Evolutionary conservation across 2,329 filamentous ascomycete species (phyloP).

Genomic region (Elsinoe batatas): DNA sequence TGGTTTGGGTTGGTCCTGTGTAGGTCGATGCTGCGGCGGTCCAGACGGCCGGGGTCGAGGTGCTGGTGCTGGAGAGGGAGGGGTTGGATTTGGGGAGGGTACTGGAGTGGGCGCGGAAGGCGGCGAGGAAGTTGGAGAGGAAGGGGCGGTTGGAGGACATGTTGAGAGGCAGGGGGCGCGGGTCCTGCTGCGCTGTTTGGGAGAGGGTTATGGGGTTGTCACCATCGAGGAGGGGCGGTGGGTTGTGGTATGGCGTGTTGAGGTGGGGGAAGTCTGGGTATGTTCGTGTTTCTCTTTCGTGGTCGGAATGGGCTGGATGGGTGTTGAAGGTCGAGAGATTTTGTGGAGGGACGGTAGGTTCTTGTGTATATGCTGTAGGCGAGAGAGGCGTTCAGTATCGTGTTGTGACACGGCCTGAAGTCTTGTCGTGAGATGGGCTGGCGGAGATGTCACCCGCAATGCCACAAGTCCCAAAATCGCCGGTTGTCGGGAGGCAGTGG

Average conservation of each 20-base stretch:
- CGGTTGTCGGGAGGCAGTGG: neutral
- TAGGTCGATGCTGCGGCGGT: constrained; percentile 21
- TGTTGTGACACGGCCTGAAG: constrained; percentile 1
- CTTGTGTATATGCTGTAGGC: neutral
- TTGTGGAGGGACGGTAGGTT: neutral
- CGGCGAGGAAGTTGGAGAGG: constrained; percentile 57
- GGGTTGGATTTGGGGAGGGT: constrained; percentile 47
- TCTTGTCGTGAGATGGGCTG: neutral
- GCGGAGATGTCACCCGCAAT: constrained; percentile 4
- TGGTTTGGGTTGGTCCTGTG: constrained; percentile 19
- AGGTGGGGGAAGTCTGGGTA: neutral
- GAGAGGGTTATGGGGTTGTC: neutral
- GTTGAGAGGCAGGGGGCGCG: constrained; percentile 17
- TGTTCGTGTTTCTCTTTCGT: neutral
- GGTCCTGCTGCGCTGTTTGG: constrained; percentile 7
- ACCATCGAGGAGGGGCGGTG: neutral
- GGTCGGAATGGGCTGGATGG: neutral
- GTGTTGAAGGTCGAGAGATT: neutral
- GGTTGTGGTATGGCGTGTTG: neutral
- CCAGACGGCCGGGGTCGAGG: constrained; percentile 30
- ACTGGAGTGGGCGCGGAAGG: constrained; percentile 53
- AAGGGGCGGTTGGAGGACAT: constrained; percentile 60
- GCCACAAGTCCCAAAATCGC: neutral
- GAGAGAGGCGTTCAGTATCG: neutral
- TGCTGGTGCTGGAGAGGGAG: constrained; percentile 31